These are phyloP conservation scores for Iris pallida DNA, from an alignment of 116 monocot species.

Conservation along the genomic window DNA sequence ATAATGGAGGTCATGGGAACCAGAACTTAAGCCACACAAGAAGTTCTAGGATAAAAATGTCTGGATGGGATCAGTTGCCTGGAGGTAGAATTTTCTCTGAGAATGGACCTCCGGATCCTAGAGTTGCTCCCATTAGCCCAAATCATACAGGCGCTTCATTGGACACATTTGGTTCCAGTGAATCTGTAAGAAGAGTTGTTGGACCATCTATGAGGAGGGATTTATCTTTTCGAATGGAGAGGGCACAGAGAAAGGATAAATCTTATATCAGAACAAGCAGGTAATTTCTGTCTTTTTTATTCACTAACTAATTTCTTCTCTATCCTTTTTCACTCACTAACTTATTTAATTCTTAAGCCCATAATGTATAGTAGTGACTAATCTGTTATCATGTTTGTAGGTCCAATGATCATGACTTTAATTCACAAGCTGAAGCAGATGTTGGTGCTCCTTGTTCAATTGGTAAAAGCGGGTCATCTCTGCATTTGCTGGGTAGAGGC, in stretches of 20 bases:
- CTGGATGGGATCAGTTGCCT: conserved; percentile 82
- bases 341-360: not conserved
- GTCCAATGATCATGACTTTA: conserved; percentile 17
- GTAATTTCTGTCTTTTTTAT: conserved; percentile 21
- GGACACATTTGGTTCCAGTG: conserved; percentile 7
- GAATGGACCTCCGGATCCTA: not conserved
- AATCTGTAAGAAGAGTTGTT: conserved; percentile 9
- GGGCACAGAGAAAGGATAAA: conserved; percentile 28
- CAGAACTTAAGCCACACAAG: conserved; percentile 11
- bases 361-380: conserved; percentile 5
- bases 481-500: conserved; percentile 26
- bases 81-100: too few species aligned
- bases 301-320: not conserved
- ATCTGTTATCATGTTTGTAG: conserved; percentile 23
- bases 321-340: not conserved
- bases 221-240: conserved; percentile 28
- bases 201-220: conserved; percentile 26
- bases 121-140: not conserved
- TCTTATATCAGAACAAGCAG: conserved; percentile 39
- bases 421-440: conserved; percentile 28
- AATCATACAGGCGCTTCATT: conserved; percentile 10
- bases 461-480: conserved; percentile 24
- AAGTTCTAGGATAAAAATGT: conserved; percentile 37
- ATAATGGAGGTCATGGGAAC: conserved; percentile 18
- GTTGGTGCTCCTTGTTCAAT: conserved; percentile 14